Evolutionary conservation across 225 moss, liverwort and hornwort species (phyloP).

Genomic region (Climacium dendroides): DNA sequence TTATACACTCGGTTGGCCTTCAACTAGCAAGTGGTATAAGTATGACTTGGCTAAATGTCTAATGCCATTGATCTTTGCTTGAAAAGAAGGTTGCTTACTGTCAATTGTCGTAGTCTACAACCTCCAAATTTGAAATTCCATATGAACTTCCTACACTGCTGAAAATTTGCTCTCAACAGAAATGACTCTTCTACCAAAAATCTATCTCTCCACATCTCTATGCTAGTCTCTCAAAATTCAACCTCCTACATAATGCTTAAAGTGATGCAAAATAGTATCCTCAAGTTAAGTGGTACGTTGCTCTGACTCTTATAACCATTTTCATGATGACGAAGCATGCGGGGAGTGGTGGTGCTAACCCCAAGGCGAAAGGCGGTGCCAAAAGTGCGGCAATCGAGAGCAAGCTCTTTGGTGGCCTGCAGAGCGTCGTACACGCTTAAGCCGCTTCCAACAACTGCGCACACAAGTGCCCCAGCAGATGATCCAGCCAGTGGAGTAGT

Average conservation of each 20-base stretch:
- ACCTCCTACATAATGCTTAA: neutral
- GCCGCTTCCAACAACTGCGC: conserved; percentile 94
- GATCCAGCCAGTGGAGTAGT: conserved; percentile 95
- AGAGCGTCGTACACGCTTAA: conserved; percentile 69
- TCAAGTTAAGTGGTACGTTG: neutral
- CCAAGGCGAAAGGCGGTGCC: conserved; percentile 93
- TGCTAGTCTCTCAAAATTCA: neutral
- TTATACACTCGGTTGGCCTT: neutral
- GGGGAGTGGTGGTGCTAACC: conserved; percentile 18
- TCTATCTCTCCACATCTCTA: neutral
- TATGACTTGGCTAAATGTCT: neutral
- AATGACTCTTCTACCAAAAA: neutral
- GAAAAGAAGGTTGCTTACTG: neutral
- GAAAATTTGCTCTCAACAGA: neutral
- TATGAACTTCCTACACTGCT: neutral
- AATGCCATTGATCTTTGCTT: neutral
- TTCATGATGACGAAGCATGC: neutral
- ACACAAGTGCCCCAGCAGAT: conserved; percentile 98
- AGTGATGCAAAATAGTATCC: neutral
- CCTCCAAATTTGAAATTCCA: neutral
- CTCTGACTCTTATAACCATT: neutral
- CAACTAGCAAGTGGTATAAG: neutral
- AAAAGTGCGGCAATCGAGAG: conserved; percentile 63
- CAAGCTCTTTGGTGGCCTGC: conserved; percentile 68
- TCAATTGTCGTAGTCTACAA: neutral